Percentiles rank a stretch among this genome's conserved stretches.
phyloP scores from a whole-genome alignment of 1,284 basidiomycete genomes.

The Ustilago bromivora region DNA sequence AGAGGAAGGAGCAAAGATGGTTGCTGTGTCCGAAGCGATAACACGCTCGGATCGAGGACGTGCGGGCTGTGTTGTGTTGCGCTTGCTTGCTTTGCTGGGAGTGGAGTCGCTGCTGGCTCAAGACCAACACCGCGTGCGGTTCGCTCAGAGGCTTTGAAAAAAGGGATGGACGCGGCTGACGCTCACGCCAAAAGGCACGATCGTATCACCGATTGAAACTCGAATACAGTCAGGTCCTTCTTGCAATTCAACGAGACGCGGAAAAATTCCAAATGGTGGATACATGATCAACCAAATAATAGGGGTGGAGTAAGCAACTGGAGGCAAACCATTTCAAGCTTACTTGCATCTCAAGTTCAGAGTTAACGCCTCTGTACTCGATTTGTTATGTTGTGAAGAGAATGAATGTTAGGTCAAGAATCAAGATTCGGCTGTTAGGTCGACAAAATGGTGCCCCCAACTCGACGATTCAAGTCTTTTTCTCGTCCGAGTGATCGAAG shows the following conservation, averaged over 20 bases:
- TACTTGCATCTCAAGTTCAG: not conserved
- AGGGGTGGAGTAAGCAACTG: conserved; percentile 8
- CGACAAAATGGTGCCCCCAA: not conserved
- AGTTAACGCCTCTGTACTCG: not conserved
- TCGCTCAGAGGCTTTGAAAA: not conserved
- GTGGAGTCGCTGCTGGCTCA: conserved; percentile 12
- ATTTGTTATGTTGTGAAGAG: no score
- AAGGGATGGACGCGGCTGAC: not conserved
- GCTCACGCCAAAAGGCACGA: not conserved
- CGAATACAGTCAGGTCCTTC: not conserved
- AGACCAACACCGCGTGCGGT: conserved; percentile 3
- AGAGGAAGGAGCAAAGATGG: not conserved
- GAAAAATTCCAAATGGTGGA: not conserved
- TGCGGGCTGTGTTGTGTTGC: conserved; percentile 11
- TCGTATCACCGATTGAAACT: conserved; percentile 18
- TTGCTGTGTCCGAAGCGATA: conserved; percentile 1
- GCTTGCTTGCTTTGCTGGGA: not conserved
- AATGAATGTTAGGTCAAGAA: no score
- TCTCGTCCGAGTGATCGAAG: conserved; percentile 20
- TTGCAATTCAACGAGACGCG: not conserved
- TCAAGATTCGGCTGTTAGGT: not conserved
- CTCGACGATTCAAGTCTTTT: no score
- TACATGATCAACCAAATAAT: not conserved
- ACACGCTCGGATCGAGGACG: conserved; percentile 16
- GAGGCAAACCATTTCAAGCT: not conserved